Conservation (phyloP, 2,329 filamentous ascomycete species). For the Trichoderma sp. region DNA sequence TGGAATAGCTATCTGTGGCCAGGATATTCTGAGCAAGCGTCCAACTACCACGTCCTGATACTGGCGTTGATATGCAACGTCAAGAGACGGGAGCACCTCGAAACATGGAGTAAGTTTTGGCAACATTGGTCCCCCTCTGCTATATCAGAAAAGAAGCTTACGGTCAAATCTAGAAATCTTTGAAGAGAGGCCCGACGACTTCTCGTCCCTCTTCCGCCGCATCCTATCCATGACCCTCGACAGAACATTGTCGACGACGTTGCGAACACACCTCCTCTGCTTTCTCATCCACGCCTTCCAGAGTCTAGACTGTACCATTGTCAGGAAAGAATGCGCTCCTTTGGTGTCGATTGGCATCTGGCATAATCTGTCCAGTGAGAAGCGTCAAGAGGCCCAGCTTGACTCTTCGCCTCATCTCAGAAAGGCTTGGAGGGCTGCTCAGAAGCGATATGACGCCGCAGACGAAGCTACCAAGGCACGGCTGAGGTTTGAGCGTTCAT, state of each 20-base stretch:
- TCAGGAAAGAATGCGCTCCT: conserved; percentile 94
- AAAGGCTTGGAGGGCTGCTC: conserved; percentile 87
- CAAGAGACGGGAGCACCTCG: conserved; percentile 81
- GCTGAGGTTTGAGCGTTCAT: conserved; percentile 86
- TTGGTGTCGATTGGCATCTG: conserved; percentile 92
- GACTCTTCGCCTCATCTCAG: conserved; percentile 70
- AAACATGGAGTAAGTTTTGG: conserved; percentile 70
- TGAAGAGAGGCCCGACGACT: conserved; percentile 71
- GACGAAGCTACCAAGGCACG: conserved; percentile 76
- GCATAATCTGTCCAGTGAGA: conserved; percentile 84
- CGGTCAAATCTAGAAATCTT: conserved; percentile 61
- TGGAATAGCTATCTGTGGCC: conserved; percentile 81
- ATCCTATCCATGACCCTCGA: conserved; percentile 84
- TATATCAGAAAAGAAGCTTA: conserved; percentile 21
- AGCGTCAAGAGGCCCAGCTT: conserved; percentile 68
- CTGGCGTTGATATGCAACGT: conserved; percentile 83
- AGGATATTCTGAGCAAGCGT: conserved; percentile 81
- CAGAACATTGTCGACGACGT: conserved; percentile 58
- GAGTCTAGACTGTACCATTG: conserved; percentile 81
- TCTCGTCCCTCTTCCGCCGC: conserved; percentile 85
- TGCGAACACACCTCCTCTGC: conserved; percentile 79
- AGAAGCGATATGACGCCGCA: conserved; percentile 81
- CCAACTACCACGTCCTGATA: conserved; percentile 87
- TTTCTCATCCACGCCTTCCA: conserved; percentile 93
- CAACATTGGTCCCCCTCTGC: neutral